Conservation (phyloP, 163 green algal genomes). For the Scenedesmus sp. region DNA sequence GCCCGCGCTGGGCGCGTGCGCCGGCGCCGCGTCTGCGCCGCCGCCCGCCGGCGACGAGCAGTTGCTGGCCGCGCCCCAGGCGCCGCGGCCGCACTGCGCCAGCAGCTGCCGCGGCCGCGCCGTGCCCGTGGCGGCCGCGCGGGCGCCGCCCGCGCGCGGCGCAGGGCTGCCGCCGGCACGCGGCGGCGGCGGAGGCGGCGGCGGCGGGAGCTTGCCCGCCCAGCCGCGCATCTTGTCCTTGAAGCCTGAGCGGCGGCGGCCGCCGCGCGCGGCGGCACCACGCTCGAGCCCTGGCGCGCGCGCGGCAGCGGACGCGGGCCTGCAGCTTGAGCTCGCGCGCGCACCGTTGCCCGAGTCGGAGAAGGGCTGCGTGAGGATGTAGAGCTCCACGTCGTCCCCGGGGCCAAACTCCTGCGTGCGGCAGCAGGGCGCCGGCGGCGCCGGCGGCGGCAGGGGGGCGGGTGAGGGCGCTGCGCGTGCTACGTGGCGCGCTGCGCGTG, state of each 20-base stretch:
- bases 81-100: background rate
- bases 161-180: background rate
- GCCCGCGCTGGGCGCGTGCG: background rate
- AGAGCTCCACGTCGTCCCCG: constrained; percentile 47
- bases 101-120: constrained; percentile 36
- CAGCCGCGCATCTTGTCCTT: constrained; percentile 65
- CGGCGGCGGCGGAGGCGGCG: background rate
- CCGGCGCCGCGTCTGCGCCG: too few relatives aligned
- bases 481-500: too few relatives aligned
- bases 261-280: too few relatives aligned
- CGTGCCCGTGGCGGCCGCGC: constrained; percentile 15
- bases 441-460: too few relatives aligned
- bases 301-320: too few relatives aligned
- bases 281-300: too few relatives aligned
- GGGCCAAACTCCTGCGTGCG: too few relatives aligned
- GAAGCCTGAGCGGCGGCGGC: constrained; percentile 65
- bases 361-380: constrained; percentile 80
- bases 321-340: too few relatives aligned
- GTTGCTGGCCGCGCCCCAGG: too few relatives aligned
- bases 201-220: constrained; percentile 9
- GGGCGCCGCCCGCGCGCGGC: constrained; percentile 33
- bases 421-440: too few relatives aligned
- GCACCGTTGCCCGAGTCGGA: constrained; percentile 49
- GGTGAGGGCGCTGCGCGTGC: too few relatives aligned
- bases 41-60: too few relatives aligned